Base-by-base conservation (phyloP, 2,329 filamentous ascomycete species). In the Sarocladiaceae sp. region DNA sequence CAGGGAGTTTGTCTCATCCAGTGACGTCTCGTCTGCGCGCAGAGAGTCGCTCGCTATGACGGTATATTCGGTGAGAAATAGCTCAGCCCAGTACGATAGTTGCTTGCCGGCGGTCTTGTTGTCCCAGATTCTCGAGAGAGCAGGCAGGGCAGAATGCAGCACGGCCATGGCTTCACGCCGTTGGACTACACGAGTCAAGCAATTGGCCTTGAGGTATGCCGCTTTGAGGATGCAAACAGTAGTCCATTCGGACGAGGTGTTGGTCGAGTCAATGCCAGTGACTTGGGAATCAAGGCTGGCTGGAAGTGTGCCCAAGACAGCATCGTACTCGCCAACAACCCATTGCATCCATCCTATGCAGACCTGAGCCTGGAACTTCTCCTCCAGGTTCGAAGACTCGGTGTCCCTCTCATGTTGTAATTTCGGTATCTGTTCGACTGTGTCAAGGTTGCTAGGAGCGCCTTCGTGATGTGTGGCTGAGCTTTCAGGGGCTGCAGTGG, bases 281-380 rank as follows among this genome's bases (percentile, higher is more conserved):
- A 78, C 67, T 24, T 76, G 73, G 34, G 72, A 67, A 37, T 75
- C 73, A 42, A 87, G 70, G 50, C 79, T 76, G 47, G 70, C 72
- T 3, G 87, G 86, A 12, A 95, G 68, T 46, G 70, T 75, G 27
- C 68, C 66, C 33, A 77, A 64, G 29, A 83, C 82, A 33, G 78
- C 61, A 1, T 68, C 69, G 51, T 85, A 85, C 53, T 94, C 84
- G 26, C 79, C 81, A 44, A 84, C 64, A 7, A 81, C 78, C 80
- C 86, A 95, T 58, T 94, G 81, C 55, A 95, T 72, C 85, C 89
- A 94, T 45, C 83, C 89, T 34, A 91, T 63, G 61, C 88, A 93
- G 43, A 93, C 82, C 48, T 80, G 82, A 24, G 88, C 90, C 63
- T 95, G 88, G 53, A 91, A 83, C 44, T 65, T 70, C 53, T 84